Base-by-base conservation (phyloP, 352 stramenopile genomes). In the Globisporangium acanthophoron region DNA sequence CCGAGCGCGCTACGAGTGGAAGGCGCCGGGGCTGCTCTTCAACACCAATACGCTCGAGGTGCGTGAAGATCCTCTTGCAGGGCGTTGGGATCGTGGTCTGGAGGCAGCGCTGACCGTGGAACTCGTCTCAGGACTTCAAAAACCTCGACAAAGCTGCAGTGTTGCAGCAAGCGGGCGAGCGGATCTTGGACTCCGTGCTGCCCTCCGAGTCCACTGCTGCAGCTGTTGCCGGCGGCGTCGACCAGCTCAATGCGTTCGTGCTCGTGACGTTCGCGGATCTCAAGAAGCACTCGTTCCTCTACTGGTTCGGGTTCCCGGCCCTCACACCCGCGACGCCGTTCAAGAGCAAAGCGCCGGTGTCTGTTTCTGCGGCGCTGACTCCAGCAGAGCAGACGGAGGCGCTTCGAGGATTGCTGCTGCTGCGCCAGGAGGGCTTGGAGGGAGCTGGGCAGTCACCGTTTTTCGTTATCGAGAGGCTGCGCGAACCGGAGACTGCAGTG, bases 301-400 rank as follows among this genome's bases (percentile, higher is more conserved):
- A 98, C 67, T 98, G 94, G 90, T 97, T 97, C 48, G 89, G 75
- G 7, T 97, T 97, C 57, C 90, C 92, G 18, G 90, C 87, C 7
- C 57, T 97, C 7, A 74, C 71, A 13, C 73, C 77, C 16, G 59
- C 69, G 1, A 50, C 57, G 6, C 35, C 79, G 15, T 79, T 85
- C 35, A 51, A 78, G 24, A 74, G 70, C 37, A 63, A 56, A 31
- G 29, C 62, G 7, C 62, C 76, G 4, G 29, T 53, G 9, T 20
- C 52, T 1, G 76, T 83, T 2, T 52, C 56, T 2, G 73, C 67
- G 3, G 62, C 76, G 1, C 58, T 93, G 3, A 71, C 77, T 0
- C 0, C 54, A 0, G 52, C 50, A 1, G 63, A 92, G 51, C 83
- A 90, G 35, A 61, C 65, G 13, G 21, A 69, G 11, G 54, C 64